Evolutionary conservation across 2,329 filamentous ascomycete genomes (phyloP), one percentile per base, ranked within the genome.

Genomic region (Bipolaris gigantea): DNA sequence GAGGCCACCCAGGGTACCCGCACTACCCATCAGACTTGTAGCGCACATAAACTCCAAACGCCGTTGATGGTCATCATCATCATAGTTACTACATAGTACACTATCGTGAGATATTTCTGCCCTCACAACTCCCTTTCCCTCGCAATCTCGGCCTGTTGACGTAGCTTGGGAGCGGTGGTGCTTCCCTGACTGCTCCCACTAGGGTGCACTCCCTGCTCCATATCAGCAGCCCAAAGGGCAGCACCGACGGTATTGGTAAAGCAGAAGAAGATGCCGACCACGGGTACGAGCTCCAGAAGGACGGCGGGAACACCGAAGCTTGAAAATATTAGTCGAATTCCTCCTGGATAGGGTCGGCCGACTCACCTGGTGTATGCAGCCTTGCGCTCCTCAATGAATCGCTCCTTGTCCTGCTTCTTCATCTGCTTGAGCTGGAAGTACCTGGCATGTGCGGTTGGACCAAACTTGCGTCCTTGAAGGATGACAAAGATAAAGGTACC

Each of bases 401-500:
- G 81, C 42, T 85, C 81, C 65, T 80, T 83, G 73, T 90, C 83
- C 10, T 78, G 78, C 25, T 80, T 75, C 39, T 83, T 84, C 90
- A 91, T 96, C 43, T 85, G 84, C 78, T 97, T 97, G 57, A 97
- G 81, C 77, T 96, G 90, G 73, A 96, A 97, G 76, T 96, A 97
- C 76, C 94, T 73, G 3, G 74, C 71, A 67, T 85, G 81, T 34
- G 80, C 78, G 0, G 77, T 77, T 36, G 85, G 84, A 2, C 82
- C 85, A 23, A 77, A 71, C 53, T 77, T 79, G 65, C 73, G 73
- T 16, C 76, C 78, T 74, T 96, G 91, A 15, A 95, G 72, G 25
- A 89, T 72, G 32, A 97, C 82, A 73, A 96, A 97, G 4, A 92
- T 77, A 7, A 86, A 78, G 0, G 92, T 96, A 5, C 93, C 93